phyloP scores from a whole-genome alignment of 345 rosid species.

The Sonneratia alba region DNA sequence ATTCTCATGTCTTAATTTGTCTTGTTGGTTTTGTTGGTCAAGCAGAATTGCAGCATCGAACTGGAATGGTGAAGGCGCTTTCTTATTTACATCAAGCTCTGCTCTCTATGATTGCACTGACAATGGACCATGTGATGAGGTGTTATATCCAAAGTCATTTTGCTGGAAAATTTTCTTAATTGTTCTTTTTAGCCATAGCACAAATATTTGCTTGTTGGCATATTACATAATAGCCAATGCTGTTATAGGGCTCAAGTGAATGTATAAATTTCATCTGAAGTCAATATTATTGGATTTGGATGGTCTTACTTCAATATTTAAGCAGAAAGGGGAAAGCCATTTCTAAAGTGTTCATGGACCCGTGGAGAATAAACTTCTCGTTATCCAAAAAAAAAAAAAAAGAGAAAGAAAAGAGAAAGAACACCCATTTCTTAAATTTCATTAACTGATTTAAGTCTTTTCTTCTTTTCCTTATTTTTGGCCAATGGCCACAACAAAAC shows the following conservation, averaged over 20 bases:
- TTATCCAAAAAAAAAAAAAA: too few species aligned
- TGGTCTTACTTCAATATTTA: neutral
- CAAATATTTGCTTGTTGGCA: neutral
- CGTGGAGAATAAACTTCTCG: too few species aligned
- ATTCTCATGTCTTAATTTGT: neutral
- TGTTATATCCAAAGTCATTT: slow-evolving; percentile 14
- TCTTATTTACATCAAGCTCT: slow-evolving; percentile 86
- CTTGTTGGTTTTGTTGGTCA: neutral
- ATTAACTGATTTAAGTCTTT: neutral
- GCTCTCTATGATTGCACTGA: slow-evolving; percentile 68
- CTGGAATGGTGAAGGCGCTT: slow-evolving; percentile 86
- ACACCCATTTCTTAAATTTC: too few species aligned
- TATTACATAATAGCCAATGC: neutral
- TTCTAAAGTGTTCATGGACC: neutral
- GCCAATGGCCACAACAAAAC: neutral
- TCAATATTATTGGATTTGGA: neutral
- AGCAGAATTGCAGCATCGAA: slow-evolving; percentile 67
- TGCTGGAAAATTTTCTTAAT: neutral
- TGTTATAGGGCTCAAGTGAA: neutral
- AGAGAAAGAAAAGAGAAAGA: too few species aligned
- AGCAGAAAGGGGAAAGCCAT: neutral
- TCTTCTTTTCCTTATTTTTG: neutral
- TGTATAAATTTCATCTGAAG: neutral
- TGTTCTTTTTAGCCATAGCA: neutral
- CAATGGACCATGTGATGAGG: slow-evolving; percentile 84